phyloP scores from a whole-genome alignment of 176 grass and related monocot species.

The Coix lacrymajobi region DNA sequence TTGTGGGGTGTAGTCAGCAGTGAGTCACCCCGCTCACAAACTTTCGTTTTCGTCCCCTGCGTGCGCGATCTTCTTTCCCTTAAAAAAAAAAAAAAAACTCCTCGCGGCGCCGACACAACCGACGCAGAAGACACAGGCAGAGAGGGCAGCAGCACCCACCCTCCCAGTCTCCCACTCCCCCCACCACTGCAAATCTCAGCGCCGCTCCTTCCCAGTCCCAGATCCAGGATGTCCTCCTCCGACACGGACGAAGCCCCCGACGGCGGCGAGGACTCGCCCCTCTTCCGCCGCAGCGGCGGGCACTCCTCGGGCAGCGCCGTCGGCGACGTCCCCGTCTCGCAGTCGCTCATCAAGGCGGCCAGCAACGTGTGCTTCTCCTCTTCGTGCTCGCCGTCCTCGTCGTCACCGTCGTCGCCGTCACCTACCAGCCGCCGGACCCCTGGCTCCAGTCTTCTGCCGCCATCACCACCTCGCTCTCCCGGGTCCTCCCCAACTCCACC shows the following conservation, averaged over 20 bases:
- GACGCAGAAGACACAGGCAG: neutral
- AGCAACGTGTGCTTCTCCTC: conserved; percentile 83
- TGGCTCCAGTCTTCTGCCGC: conserved; percentile 91
- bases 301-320: neutral
- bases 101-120: neutral
- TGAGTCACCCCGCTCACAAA: neutral
- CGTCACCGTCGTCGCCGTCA: conserved; percentile 87
- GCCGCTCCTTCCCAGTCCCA: neutral
- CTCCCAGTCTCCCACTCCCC: neutral
- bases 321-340: conserved; percentile 60
- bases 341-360: conserved; percentile 67
- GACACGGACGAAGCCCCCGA: conserved; percentile 26
- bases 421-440: conserved; percentile 94
- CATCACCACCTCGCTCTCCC: conserved; percentile 64
- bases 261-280: neutral
- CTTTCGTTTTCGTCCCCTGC: neutral
- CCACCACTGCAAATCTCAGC: conserved; percentile 14
- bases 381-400: conserved; percentile 88
- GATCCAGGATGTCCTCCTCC: conserved; percentile 22
- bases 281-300: neutral
- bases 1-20: no score
- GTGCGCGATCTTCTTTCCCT: neutral
- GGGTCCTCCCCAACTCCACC: conserved; percentile 63
- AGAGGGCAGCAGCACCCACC: neutral
- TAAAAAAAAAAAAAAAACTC: neutral